Evolutionary conservation across 345 rosid species (phyloP).

Genomic region (Leavenworthia alabamica): DNA sequence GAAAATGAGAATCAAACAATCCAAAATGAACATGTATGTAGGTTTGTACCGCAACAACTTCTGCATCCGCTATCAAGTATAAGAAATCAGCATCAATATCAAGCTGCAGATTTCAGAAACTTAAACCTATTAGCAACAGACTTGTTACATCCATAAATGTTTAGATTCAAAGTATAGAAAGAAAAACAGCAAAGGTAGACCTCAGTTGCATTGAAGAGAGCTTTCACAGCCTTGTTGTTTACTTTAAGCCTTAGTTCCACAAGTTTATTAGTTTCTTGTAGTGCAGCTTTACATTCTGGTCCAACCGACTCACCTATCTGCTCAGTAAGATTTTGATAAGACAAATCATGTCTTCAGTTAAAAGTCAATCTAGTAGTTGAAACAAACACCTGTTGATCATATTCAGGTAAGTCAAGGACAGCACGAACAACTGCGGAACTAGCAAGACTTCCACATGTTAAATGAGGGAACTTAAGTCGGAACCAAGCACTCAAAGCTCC

Average conservation of each 20-base stretch:
- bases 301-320: slow-evolving; percentile 91
- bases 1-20: slow-evolving; percentile 7
- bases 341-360: background rate
- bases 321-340: slow-evolving; percentile 3
- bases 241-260: slow-evolving; percentile 59
- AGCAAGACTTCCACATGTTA: slow-evolving; percentile 95
- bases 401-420: slow-evolving; percentile 65
- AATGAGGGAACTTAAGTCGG: slow-evolving; percentile 88
- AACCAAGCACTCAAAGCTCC: slow-evolving; percentile 99
- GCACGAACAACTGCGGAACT: slow-evolving; percentile 97
- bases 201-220: slow-evolving; percentile 68
- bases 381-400: slow-evolving; percentile 65
- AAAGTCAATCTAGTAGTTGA: background rate
- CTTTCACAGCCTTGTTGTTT: slow-evolving; percentile 52
- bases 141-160: background rate
- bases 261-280: slow-evolving; percentile 65
- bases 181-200: slow-evolving; percentile 36
- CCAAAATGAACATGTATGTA: background rate
- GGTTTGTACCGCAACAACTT: slow-evolving; percentile 71
- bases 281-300: slow-evolving; percentile 74
- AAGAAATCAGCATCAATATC: slow-evolving; percentile 80
- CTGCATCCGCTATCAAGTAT: slow-evolving; percentile 85
- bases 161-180: background rate
- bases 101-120: slow-evolving; percentile 50
- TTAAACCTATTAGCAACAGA: background rate